These are phyloP conservation scores for Erodium moschatum DNA, from an alignment of 441 rosid genomes.

Conservation along the genomic window DNA sequence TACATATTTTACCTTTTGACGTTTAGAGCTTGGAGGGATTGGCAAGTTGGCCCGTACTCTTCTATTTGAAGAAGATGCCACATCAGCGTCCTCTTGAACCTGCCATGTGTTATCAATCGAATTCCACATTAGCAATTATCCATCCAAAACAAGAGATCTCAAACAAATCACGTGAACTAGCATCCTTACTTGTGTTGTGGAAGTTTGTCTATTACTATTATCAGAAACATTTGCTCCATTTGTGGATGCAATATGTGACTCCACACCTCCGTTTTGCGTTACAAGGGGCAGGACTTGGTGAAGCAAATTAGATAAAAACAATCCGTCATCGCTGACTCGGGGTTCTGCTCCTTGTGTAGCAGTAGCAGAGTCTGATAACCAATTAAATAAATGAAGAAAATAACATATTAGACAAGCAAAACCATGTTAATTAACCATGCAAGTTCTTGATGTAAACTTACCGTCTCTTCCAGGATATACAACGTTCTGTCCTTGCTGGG, in stretches of 20 bases:
- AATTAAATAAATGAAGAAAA: not conserved
- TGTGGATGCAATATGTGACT: no score
- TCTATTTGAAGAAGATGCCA: not conserved
- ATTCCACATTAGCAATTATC: not conserved
- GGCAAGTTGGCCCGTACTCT: not conserved
- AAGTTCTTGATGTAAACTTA: not conserved
- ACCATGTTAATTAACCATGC: not conserved
- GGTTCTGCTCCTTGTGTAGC: constrained; percentile 19
- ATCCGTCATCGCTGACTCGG: constrained; percentile 23
- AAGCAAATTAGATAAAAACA: constrained; percentile 30
- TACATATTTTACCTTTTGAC: not conserved
- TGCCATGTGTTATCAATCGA: not conserved
- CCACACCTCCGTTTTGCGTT: constrained; percentile 20
- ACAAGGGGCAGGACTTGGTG: constrained; percentile 32
- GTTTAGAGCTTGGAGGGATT: not conserved
- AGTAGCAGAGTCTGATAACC: not conserved
- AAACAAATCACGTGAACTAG: not conserved
- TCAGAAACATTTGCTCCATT: no score
- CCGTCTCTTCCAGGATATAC: not conserved
- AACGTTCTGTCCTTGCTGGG: not conserved
- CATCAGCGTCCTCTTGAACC: not conserved
- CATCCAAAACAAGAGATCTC: not conserved
- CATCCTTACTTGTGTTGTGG: constrained; percentile 25
- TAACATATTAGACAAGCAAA: not conserved
- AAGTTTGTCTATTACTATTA: no score